These are phyloP conservation scores for Cadophora gregata DNA, from an alignment of 2,329 filamentous ascomycete genomes.

Conservation along the genomic window DNA sequence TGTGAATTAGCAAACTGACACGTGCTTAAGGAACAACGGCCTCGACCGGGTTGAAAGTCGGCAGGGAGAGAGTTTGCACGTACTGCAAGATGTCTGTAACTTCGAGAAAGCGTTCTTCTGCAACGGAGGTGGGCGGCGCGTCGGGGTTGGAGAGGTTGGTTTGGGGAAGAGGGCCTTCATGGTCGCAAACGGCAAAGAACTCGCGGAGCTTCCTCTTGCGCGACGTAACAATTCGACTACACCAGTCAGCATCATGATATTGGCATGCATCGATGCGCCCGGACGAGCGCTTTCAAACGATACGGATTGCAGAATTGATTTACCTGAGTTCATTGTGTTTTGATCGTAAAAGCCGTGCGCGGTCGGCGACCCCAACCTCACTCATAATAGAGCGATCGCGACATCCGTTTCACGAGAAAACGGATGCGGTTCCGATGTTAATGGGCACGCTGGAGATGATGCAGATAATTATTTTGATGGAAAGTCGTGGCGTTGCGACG, in stretches of 20 bases:
- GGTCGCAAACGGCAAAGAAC: constrained; percentile 80
- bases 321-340: constrained; percentile 68
- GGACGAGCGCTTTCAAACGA: constrained; percentile 35
- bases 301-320: constrained; percentile 43
- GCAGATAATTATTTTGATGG: constrained; percentile 34
- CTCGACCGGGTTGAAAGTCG: constrained; percentile 26
- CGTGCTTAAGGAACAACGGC: constrained; percentile 28
- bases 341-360: constrained; percentile 69
- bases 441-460: constrained; percentile 45
- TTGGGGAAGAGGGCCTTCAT: constrained; percentile 63
- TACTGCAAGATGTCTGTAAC: constrained; percentile 66
- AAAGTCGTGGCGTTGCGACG: constrained; percentile 38
- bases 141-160: constrained; percentile 62
- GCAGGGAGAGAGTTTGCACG: constrained; percentile 45
- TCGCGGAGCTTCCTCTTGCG: constrained; percentile 91
- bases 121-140: constrained; percentile 57
- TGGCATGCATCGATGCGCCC: constrained; percentile 36
- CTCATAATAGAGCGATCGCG: constrained; percentile 71
- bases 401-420: constrained; percentile 73
- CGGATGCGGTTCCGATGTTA: constrained; percentile 54
- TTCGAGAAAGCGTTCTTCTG: constrained; percentile 62
- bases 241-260: constrained; percentile 41
- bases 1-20: constrained; percentile 40
- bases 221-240: constrained; percentile 76
- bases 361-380: constrained; percentile 71